A percentile compares a stretch with the other conserved stretches of the same genome.
These are phyloP conservation scores for Falciphora oryzae DNA, from an alignment of 2,329 filamentous ascomycete genomes.

Conservation along the genomic window DNA sequence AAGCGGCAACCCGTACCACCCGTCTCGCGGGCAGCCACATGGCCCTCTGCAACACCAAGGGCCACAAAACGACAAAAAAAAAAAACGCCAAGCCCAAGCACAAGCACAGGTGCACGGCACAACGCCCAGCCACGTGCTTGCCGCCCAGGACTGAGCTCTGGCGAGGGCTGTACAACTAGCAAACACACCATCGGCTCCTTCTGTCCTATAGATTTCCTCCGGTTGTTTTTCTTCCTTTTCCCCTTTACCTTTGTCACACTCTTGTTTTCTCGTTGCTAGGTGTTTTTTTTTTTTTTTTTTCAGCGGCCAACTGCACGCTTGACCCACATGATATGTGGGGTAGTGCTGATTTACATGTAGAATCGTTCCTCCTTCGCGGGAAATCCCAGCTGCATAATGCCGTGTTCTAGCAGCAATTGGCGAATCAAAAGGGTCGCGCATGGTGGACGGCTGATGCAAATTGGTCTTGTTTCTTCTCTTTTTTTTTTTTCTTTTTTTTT, in stretches of 20 bases:
- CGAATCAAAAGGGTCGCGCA: background rate
- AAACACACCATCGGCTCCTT: background rate
- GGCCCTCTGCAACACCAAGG: background rate
- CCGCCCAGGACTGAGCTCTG: background rate
- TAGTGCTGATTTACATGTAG: background rate
- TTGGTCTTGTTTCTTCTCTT: too few species aligned
- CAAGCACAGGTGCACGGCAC: background rate
- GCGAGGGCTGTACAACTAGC: background rate
- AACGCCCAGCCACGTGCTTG: background rate
- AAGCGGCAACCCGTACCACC: background rate
- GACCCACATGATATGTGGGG: background rate
- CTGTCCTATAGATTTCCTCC: background rate
- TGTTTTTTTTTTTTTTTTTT: too few species aligned
- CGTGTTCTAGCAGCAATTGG: background rate
- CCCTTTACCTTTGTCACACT: background rate
- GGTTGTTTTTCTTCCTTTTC: background rate
- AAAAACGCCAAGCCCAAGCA: background rate
- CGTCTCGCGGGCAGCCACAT: background rate
- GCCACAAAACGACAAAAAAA: background rate
- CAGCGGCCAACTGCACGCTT: background rate
- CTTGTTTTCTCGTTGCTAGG: background rate
- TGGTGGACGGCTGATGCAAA: background rate
- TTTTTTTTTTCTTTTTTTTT: too few species aligned
- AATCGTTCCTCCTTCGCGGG: background rate
- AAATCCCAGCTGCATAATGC: background rate